Conservation (phyloP, 306 rosid genomes). For the Prunus padus region DNA sequence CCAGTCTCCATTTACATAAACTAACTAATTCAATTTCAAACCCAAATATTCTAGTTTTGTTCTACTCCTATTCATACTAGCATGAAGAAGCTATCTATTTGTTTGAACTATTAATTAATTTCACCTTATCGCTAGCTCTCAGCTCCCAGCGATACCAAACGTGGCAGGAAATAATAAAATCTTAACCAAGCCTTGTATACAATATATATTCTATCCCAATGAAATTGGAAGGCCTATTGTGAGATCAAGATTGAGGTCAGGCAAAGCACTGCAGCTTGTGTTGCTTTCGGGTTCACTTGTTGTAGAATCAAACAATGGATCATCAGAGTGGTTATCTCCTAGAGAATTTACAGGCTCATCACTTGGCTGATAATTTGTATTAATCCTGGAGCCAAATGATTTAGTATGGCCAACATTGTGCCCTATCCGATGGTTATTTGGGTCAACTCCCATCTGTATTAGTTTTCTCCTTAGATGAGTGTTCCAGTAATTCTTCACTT, state of each 20-base stretch:
- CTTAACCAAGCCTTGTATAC: not conserved
- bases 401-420: conserved; percentile 9
- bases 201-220: too few species aligned
- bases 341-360: not conserved
- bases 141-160: too few species aligned
- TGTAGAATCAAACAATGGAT: conserved; percentile 9
- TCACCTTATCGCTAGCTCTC: not conserved
- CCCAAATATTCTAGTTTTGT: not conserved
- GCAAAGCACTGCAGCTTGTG: conserved; percentile 12
- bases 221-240: conserved; percentile 50
- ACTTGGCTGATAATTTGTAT: not conserved
- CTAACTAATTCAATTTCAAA: not conserved
- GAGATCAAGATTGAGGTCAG: conserved; percentile 56
- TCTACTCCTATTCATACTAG: not conserved
- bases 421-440: conserved; percentile 66
- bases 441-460: conserved; percentile 65
- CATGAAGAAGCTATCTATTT: not conserved
- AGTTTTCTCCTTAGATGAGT: conserved; percentile 71
- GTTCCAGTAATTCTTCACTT: conserved; percentile 77
- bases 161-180: too few species aligned
- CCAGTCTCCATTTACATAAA: conserved; percentile 7
- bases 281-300: conserved; percentile 17
- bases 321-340: conserved; percentile 36
- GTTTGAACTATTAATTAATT: not conserved
- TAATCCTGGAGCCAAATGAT: not conserved